Conservation (phyloP, 306 rosid species). For the Citrullus colocynthis region DNA sequence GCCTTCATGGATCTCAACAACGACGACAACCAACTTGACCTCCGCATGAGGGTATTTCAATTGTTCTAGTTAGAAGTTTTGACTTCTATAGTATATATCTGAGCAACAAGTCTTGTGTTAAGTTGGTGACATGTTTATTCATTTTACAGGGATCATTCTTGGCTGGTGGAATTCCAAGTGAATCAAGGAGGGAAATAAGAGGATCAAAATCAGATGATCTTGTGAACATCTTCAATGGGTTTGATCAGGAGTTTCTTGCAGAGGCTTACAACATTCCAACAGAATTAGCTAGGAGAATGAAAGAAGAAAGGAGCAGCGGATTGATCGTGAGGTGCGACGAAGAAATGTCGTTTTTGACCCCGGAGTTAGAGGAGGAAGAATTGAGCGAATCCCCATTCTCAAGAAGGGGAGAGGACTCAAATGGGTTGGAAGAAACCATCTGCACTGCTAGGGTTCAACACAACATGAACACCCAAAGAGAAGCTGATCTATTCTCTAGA, state of each 20-base stretch:
- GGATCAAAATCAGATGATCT: neutral
- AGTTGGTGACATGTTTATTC: neutral
- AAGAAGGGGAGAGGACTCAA: neutral
- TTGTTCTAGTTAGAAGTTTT: neutral
- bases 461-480: constrained; percentile 13
- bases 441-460: constrained; percentile 9
- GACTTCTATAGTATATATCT: neutral
- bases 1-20: constrained; percentile 16
- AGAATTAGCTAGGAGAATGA: constrained; percentile 3
- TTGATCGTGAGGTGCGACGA: constrained; percentile 8
- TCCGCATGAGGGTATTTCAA: constrained; percentile 7
- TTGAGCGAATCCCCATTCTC: neutral
- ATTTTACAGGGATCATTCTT: constrained; percentile 5
- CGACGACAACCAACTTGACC: constrained; percentile 19
- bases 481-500: constrained; percentile 6
- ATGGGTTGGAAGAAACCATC: constrained; percentile 15
- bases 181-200: neutral
- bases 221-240: neutral
- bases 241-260: constrained; percentile 8
- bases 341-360: constrained; percentile 7
- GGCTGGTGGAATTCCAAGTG: constrained; percentile 14
- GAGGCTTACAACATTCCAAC: constrained; percentile 13
- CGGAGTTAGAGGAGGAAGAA: constrained; percentile 4
- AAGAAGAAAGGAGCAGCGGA: neutral
- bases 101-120: neutral